Evolutionary conservation across 139 green algal genomes (phyloP), one percentile per base, ranked within the genome.

Genomic region (Auxenochlorella protothecoides): DNA sequence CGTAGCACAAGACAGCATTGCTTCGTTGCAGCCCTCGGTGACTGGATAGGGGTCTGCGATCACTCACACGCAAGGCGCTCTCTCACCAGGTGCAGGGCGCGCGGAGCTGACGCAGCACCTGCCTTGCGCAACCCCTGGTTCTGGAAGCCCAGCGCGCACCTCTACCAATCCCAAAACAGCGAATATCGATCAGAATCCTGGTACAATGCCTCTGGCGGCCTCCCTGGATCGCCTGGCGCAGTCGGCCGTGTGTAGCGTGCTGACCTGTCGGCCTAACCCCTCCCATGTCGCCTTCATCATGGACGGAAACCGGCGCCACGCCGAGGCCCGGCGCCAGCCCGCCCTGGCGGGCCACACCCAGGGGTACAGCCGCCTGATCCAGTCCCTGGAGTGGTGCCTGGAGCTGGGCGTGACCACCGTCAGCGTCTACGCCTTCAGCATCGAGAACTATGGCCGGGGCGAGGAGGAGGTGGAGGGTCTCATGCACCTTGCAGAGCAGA

Each of bases 291-390:
- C 87, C 2, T 92, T 98, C 80, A 92, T 98, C 55, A 97, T 98
- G 93, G 93, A 98, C 75, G 93, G 93, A 66, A 98, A 97, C 85
- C 70, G 93, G 53, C 83, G 93, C 5, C 97, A 87, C 71, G 93
- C 92, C 15, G 77, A 85, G 57, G 51, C 63, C 9, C 65, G 71
- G 5, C 57, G 74, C 66, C 68, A 90, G 15, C 59, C 78, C 15
- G 68, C 68, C 5, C 65, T 79, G 2, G 70, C 79, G 3, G 90
- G 91, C 3, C 89, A 96, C 61, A 77, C 53, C 0, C 52, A 73
- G 2, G 90, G 90, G 53, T 96, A 91, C 72, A 55, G 62, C 13
- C 85, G 85, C 73, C 85, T 98, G 73, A 68, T 94, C 7, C 81
- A 92, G 0, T 84, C 89, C 2, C 80, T 96, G 3, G 77, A 91